Percentiles rank a stretch among this genome's conserved stretches.
Evolutionary conservation across 805 yeast species (phyloP).

Genomic region (Cyberlindnera xishuangbannaensis): DNA sequence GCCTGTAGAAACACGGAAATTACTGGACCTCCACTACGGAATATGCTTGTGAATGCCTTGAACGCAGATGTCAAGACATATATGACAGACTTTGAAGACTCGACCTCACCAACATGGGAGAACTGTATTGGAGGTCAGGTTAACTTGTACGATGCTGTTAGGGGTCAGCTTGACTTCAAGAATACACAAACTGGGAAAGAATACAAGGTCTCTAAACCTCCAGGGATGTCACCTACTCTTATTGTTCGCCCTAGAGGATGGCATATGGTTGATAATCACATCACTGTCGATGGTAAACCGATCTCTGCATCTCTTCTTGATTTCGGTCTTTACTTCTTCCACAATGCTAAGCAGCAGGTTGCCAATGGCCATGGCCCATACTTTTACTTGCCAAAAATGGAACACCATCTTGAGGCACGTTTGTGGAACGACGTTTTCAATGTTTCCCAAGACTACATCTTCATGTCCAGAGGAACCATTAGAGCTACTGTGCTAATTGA

Average conservation of each 20-base stretch:
- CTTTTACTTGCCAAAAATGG: constrained; percentile 82
- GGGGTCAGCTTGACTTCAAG: constrained; percentile 54
- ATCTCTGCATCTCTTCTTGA: constrained; percentile 74
- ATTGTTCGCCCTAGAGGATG: constrained; percentile 87
- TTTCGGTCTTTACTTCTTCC: constrained; percentile 72
- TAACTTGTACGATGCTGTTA: constrained; percentile 66
- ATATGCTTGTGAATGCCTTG: constrained; percentile 78
- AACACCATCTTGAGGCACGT: constrained; percentile 76
- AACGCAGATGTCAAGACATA: constrained; percentile 75
- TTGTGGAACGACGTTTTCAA: constrained; percentile 79
- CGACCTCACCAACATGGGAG: constrained; percentile 83
- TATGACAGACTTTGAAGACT: constrained; percentile 84
- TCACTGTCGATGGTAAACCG: constrained; percentile 68
- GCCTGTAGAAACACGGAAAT: constrained; percentile 74
- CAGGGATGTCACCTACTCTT: constrained; percentile 59
- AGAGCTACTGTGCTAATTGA: constrained; percentile 79
- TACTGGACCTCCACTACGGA: constrained; percentile 76
- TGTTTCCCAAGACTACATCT: constrained; percentile 67
- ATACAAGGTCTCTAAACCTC: constrained; percentile 32
- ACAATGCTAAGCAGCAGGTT: constrained; percentile 60
- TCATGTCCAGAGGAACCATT: constrained; percentile 68
- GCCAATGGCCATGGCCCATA: constrained; percentile 72
- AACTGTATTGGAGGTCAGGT: constrained; percentile 76
- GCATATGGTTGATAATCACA: constrained; percentile 75
- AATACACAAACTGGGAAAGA: constrained; percentile 25